These are phyloP conservation scores for Nannizzia gypsea DNA, from an alignment of 2,329 filamentous ascomycete species.

Conservation along the genomic window DNA sequence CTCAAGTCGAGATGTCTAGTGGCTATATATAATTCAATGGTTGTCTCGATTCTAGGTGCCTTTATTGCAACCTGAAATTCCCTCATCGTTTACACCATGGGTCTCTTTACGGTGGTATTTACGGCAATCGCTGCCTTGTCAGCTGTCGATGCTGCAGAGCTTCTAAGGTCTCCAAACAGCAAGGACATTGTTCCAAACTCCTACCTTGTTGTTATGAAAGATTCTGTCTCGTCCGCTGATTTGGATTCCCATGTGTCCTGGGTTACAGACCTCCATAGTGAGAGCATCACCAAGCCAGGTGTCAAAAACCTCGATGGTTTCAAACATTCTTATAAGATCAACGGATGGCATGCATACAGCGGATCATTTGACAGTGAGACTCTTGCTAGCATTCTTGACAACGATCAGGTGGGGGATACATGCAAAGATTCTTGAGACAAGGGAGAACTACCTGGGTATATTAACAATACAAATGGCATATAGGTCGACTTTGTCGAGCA, in stretches of 20 bases:
- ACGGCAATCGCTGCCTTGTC: background rate
- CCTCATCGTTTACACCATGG: background rate
- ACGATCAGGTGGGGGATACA: slow-evolving; percentile 8
- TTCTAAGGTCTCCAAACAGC: background rate
- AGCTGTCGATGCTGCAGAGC: slow-evolving; percentile 7
- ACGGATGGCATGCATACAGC: slow-evolving; percentile 13
- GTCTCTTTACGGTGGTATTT: background rate
- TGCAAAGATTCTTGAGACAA: background rate
- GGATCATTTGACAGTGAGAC: slow-evolving; percentile 11
- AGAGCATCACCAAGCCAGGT: slow-evolving; percentile 3
- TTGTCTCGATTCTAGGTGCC: background rate
- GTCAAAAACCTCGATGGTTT: slow-evolving; percentile 3
- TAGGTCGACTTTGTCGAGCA: slow-evolving; percentile 15
- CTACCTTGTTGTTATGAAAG: slow-evolving; percentile 14
- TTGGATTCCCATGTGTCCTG: slow-evolving; percentile 12
- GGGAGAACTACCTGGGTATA: background rate
- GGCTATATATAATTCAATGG: background rate
- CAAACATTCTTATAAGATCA: slow-evolving; percentile 9
- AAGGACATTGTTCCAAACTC: slow-evolving; percentile 9
- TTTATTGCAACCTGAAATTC: background rate
- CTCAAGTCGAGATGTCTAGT: background rate
- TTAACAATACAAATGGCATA: background rate
- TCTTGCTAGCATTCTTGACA: slow-evolving; percentile 8
- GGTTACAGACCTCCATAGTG: slow-evolving; percentile 9
- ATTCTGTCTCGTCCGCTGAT: slow-evolving; percentile 3